Conservation (phyloP, 2,329 filamentous ascomycete genomes). For the Dendryphion nanum region DNA sequence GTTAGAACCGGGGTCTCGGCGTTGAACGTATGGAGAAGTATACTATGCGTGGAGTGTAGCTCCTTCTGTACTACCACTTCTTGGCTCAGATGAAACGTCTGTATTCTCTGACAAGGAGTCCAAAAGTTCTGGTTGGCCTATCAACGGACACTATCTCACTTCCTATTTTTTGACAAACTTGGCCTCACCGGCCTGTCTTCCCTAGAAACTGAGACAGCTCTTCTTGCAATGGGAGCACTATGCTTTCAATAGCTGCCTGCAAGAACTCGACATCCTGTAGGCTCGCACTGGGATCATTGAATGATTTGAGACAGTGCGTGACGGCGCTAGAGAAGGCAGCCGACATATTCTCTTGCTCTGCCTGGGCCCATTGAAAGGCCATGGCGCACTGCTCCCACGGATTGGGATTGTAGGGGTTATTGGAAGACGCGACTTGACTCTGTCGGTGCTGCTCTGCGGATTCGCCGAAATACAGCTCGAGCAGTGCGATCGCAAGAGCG, state of each 20-base stretch:
- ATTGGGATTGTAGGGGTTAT: constrained; percentile 18
- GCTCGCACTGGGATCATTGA: constrained; percentile 32
- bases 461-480: constrained; percentile 38
- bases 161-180: too few relatives aligned
- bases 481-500: constrained; percentile 31
- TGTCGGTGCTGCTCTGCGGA: constrained; percentile 31
- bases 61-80: too few relatives aligned
- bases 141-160: too few relatives aligned
- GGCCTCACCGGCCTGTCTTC: constrained; percentile 20
- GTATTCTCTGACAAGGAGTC: too few relatives aligned
- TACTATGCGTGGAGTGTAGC: too few relatives aligned
- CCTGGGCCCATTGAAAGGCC: constrained; percentile 34
- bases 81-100: too few relatives aligned
- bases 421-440: constrained; percentile 13
- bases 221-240: constrained; percentile 37
- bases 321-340: constrained; percentile 35
- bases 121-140: too few relatives aligned
- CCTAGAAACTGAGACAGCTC: constrained; percentile 37
- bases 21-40: too few relatives aligned
- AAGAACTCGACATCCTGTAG: constrained; percentile 35
- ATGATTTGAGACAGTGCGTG: constrained; percentile 34
- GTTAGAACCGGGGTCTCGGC: too few relatives aligned
- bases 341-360: constrained; percentile 34
- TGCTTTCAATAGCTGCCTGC: constrained; percentile 36
- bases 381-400: constrained; percentile 30